Conservation (phyloP, 352 stramenopile species). For the Phytophthora sojae region DNA sequence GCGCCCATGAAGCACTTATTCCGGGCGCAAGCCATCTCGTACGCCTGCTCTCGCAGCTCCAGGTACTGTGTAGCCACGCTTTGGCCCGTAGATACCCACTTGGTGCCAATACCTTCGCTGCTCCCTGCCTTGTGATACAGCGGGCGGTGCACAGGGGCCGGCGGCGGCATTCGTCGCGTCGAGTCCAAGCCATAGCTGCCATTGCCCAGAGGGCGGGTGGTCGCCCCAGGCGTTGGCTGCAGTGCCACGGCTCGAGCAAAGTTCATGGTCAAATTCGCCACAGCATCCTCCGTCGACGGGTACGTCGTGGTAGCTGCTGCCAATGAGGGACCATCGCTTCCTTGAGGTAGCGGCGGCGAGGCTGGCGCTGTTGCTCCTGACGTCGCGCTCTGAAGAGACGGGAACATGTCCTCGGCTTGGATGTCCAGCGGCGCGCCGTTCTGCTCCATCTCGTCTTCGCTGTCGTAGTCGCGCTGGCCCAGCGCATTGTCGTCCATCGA, state of each 20-base stretch:
- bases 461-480: conserved; percentile 72
- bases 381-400: conserved; percentile 59
- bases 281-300: conserved; percentile 31
- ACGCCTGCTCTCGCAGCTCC: conserved; percentile 78
- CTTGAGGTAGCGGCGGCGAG: conserved; percentile 15
- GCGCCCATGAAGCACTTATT: conserved; percentile 91
- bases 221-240: conserved; percentile 34
- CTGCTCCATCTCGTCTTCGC: conserved; percentile 74
- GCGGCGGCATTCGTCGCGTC: conserved; percentile 26
- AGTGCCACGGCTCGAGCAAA: conserved; percentile 83
- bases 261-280: conserved; percentile 67
- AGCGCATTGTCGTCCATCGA: conserved; percentile 56
- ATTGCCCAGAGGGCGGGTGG: conserved; percentile 1
- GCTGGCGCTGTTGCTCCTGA: conserved; percentile 15
- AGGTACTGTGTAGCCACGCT: conserved; percentile 76
- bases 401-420: conserved; percentile 82
- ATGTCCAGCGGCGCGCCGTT: conserved; percentile 57
- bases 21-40: conserved; percentile 78
- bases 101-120: conserved; percentile 42
- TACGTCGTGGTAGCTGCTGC: conserved; percentile 26
- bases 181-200: conserved; percentile 27
- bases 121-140: conserved; percentile 68
- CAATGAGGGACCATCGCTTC: conserved; percentile 8
- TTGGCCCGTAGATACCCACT: conserved; percentile 74
- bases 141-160: conserved; percentile 38